phyloP scores from a whole-genome alignment of 805 yeast species.

The Suhomyces sp. region DNA sequence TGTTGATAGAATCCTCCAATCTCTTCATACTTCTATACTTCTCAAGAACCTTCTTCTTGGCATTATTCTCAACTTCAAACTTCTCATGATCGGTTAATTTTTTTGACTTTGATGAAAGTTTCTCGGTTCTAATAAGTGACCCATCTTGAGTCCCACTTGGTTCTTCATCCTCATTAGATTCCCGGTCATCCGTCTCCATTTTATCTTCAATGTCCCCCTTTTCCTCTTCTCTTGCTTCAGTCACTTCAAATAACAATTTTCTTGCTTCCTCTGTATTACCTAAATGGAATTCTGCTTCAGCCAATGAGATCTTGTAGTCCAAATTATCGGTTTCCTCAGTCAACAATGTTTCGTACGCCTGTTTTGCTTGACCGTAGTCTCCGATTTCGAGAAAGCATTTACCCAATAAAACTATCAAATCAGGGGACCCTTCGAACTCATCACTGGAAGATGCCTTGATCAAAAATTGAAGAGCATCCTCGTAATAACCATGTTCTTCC shows the following conservation, averaged over 20 bases:
- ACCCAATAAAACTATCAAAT: constrained; percentile 61
- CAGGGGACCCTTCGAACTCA: constrained; percentile 48
- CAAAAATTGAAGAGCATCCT: constrained; percentile 74
- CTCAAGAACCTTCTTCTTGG: constrained; percentile 56
- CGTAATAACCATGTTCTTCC: constrained; percentile 64
- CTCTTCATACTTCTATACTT: constrained; percentile 55
- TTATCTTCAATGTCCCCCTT: constrained; percentile 18
- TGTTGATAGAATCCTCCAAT: constrained; percentile 36
- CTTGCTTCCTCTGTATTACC: constrained; percentile 61
- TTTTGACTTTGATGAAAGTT: constrained; percentile 4
- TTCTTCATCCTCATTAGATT: constrained; percentile 13
- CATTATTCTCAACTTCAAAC: constrained; percentile 54
- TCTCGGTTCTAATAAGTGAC: constrained; percentile 14
- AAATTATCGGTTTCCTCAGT: constrained; percentile 60
- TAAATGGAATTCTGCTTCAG: constrained; percentile 73
- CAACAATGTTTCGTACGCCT: constrained; percentile 54
- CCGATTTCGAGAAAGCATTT: constrained; percentile 75
- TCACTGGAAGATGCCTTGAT: constrained; percentile 54
- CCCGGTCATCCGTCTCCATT: constrained; percentile 20
- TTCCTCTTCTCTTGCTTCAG: constrained; percentile 26
- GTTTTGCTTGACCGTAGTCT: constrained; percentile 63
- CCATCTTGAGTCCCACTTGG: constrained; percentile 2
- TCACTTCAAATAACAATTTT: constrained; percentile 53
- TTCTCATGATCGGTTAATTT: constrained; percentile 47
- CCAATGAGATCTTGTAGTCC: constrained; percentile 74